Base-by-base conservation (phyloP, 2,329 filamentous ascomycete genomes). In the Hansfordia pulvinata region DNA sequence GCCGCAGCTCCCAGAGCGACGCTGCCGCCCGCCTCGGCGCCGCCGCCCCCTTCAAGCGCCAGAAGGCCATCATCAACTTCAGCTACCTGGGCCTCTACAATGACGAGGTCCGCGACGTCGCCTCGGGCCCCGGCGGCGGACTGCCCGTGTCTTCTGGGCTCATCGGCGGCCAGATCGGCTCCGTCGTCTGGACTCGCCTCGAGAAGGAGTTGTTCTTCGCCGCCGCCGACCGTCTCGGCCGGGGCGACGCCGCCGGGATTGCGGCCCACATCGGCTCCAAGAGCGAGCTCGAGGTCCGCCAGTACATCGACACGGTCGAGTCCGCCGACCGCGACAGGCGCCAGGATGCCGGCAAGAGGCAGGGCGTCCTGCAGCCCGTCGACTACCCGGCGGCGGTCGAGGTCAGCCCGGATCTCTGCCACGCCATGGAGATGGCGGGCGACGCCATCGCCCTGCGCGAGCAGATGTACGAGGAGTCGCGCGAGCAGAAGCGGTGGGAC, bases 151-250 rank as follows among this genome's bases (percentile, higher is more conserved):
- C n/a, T n/a, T n/a, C n/a, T n/a, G n/a, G n/a, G n/a, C n/a, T n/a
- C n/a, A n/a, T n/a, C n/a, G n/a, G n/a, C n/a, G n/a, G 65, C 2
- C 79, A 84, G 40, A 54, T 85, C 26, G 85, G 84, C 13, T 60
- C 71, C 15, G 72, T 75, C 1, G 38, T 52, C 8, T 96, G 88
- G 88, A 74, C 68, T 1, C 33, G 64, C 0, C 39, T 54, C 2
- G 86, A 94, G 43, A 93, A 93, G 44, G 56, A 64, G 2, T 38
- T 57, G 0, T 68, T 93, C 31, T 93, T 83, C 46, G 57, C 66
- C 10, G 64, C 69, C 0, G 48, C 92, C 3, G 58, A 64, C 2
- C 67, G 68, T 1, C 60, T 78, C 3, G 83, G 83, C 0, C 64
- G 57, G 27, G 64, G 72, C 38, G 58, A 84, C 33, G 40, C 78